phyloP scores from a whole-genome alignment of 1,284 basidiomycete species.

The Anthracocystis walkeri region DNA sequence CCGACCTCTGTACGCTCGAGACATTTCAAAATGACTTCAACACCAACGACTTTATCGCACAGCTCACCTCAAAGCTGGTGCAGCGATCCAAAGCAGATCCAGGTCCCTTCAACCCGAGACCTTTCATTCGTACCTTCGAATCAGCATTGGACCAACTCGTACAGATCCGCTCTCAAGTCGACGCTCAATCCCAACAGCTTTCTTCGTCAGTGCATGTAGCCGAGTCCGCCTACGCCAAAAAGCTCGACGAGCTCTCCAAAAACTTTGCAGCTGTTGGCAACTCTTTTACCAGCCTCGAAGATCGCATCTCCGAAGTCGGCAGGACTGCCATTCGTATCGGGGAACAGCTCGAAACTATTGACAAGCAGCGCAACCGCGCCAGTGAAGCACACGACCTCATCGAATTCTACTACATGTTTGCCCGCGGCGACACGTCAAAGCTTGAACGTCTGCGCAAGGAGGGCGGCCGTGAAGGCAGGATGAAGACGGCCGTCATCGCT shows the following conservation, averaged over 20 bases:
- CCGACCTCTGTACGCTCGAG: constrained; percentile 76
- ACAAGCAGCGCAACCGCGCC: constrained; percentile 89
- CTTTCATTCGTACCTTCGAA: constrained; percentile 92
- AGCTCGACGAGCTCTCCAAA: constrained; percentile 88
- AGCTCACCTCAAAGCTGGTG: constrained; percentile 86
- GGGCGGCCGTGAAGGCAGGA: constrained; percentile 79
- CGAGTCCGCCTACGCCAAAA: constrained; percentile 92
- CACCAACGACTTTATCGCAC: constrained; percentile 87
- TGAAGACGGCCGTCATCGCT: constrained; percentile 89
- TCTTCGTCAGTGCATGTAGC: constrained; percentile 90
- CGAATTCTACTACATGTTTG: constrained; percentile 92
- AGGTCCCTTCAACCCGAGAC: constrained; percentile 90
- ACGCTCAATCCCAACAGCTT: constrained; percentile 86
- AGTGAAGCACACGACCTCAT: constrained; percentile 95
- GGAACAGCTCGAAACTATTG: constrained; percentile 90
- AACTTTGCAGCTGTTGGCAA: constrained; percentile 78
- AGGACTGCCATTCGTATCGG: constrained; percentile 94
- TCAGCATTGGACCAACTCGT: constrained; percentile 88
- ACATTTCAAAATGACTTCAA: constrained; percentile 85
- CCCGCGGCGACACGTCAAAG: constrained; percentile 82
- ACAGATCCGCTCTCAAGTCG: constrained; percentile 85
- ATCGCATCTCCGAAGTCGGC: constrained; percentile 87
- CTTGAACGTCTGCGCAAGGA: constrained; percentile 85
- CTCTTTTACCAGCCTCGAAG: constrained; percentile 62
- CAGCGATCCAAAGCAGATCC: constrained; percentile 82